Base-by-base conservation (phyloP, 345 rosid species). In the Aurinia saxatilis region DNA sequence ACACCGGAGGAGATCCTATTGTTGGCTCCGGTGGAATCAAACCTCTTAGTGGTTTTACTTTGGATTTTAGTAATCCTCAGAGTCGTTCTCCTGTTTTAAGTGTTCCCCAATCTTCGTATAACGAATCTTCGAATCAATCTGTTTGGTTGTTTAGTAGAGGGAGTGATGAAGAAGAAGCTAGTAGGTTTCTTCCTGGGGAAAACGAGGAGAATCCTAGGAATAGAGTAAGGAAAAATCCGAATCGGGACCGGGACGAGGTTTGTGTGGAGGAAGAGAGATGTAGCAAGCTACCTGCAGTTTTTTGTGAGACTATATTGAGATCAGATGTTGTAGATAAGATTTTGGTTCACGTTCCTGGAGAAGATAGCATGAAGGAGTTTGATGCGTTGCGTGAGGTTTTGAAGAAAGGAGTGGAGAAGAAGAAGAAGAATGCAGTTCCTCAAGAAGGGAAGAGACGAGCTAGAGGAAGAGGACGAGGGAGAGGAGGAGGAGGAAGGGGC, bases 101-200 rank as follows among this genome's bases (percentile, higher is more conserved):
- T 31, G 59, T 66, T 23, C 79, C 79, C 4, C 81, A 73, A 41
- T 67, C 84, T 56, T 85, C 88, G 29, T 68, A 73, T 59, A 64
- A 75, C 21, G 83, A 87, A 47, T 85, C 88, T 27, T 83, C 87
- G 0, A 71, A 52, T 59, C 83, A 75, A 67, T 84, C 90, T 25
- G 76, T 86, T 73, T 82, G 77, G 75, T 85, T 81, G 72, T 91
- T 91, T 71, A 77, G n/a, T n/a, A n/a, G n/a, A n/a, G n/a, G 63
- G 66, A 80, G 79, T 59, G 98, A 89, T 62, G 80, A 80, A 67
- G 89, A 88, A 72, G 96, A 88, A 79, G 92, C 83, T 37, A 80
- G 60, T 41, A 87, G 77, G 52, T 82, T 85, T 66, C 85, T 87
- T 57, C 91, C 95, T 0, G 45, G 44, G 39, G 68, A 74, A 30